phyloP scores from a whole-genome alignment of 441 rosid genomes.

The Melastoma candidum region DNA sequence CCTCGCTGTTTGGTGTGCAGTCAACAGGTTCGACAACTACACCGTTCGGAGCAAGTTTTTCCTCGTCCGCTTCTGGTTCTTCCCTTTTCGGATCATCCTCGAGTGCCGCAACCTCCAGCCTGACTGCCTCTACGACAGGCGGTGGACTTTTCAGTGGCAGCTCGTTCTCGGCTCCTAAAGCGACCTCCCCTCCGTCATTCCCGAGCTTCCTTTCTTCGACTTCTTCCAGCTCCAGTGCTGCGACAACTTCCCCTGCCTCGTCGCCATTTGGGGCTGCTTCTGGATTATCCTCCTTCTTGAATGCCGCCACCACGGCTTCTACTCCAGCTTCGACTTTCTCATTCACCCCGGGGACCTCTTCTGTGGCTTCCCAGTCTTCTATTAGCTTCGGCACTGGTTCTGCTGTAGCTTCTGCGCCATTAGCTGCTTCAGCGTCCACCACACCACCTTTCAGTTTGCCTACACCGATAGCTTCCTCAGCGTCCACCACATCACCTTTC shows the following conservation, averaged over 20 bases:
- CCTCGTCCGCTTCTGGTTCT: conserved; percentile 18
- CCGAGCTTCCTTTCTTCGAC: no score
- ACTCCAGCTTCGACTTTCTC: not conserved
- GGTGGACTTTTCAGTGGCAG: not conserved
- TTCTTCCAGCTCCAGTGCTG: no score
- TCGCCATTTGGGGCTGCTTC: no score
- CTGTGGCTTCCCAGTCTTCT: conserved; percentile 17
- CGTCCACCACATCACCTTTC: conserved; percentile 11
- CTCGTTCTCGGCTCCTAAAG: no score
- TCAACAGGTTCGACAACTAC: conserved; percentile 6
- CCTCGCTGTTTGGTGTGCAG: conserved; percentile 12
- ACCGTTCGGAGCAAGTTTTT: conserved; percentile 17
- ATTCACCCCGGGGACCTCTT: conserved; percentile 17
- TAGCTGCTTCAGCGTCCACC: conserved; percentile 21
- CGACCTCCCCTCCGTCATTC: no score
- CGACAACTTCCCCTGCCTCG: no score
- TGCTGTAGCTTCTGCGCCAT: conserved; percentile 19
- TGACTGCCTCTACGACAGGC: conserved; percentile 20
- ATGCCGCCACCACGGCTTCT: no score
- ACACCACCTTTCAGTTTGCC: conserved; percentile 2
- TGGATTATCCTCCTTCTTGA: no score
- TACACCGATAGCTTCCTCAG: conserved; percentile 16
- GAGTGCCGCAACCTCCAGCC: conserved; percentile 17
- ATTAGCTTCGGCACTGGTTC: conserved; percentile 24
- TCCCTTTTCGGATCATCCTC: conserved; percentile 25